Evolutionary conservation across 1,139 yeast genomes (phyloP).

Genomic region (Sugiyamaella sp.): DNA sequence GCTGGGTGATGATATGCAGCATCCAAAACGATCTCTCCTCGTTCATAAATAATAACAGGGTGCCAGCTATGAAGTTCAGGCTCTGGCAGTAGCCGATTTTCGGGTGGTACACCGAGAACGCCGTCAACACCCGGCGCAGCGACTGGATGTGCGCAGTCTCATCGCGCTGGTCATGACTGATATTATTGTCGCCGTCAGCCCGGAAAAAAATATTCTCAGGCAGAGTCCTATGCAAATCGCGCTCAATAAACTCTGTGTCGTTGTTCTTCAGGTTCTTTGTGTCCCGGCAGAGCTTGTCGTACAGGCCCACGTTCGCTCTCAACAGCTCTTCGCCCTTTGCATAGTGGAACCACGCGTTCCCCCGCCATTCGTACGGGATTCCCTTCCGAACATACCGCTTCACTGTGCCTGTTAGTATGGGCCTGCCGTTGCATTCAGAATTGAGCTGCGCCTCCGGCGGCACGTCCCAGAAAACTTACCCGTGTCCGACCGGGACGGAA

Average conservation of each 20-base stretch:
- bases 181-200: conserved; percentile 21
- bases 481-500: conserved; percentile 84
- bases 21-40: conserved; percentile 96
- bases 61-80: conserved; percentile 86
- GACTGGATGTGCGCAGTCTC: conserved; percentile 72
- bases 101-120: conserved; percentile 87
- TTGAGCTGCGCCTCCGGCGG: not conserved
- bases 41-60: conserved; percentile 75
- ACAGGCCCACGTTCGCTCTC: conserved; percentile 70
- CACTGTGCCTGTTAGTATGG: conserved; percentile 40
- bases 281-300: conserved; percentile 64
- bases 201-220: conserved; percentile 88
- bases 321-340: conserved; percentile 87
- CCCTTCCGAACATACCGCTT: conserved; percentile 87
- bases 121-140: conserved; percentile 75
- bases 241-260: conserved; percentile 89
- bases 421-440: too few relatives aligned
- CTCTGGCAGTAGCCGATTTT: conserved; percentile 96
- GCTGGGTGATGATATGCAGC: conserved; percentile 85
- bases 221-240: conserved; percentile 89
- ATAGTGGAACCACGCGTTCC: conserved; percentile 94
- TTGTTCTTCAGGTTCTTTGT: conserved; percentile 56
- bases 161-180: conserved; percentile 18
- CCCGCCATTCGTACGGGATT: conserved; percentile 96
- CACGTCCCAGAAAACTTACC: not conserved